These are phyloP conservation scores for Colletotrichum tropicicola DNA, from an alignment of 2,329 filamentous ascomycete species.

Conservation along the genomic window DNA sequence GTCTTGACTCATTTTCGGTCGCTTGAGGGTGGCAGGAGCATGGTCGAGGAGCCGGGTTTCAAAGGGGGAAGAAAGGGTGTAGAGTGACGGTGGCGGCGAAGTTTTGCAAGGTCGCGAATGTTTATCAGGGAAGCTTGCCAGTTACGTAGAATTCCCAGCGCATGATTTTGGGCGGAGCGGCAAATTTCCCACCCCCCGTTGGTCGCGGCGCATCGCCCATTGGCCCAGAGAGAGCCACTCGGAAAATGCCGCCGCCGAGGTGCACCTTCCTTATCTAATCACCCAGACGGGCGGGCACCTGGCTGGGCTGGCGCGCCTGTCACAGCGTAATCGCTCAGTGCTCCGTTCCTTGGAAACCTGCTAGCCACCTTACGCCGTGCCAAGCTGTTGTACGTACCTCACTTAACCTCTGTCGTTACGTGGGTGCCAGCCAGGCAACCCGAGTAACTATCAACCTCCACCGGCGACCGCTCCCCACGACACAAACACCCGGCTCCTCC, in stretches of 20 bases:
- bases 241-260: conserved; percentile 31
- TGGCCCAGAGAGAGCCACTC: conserved; percentile 36
- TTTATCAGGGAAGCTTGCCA: conserved; percentile 27
- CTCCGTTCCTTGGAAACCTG: conserved; percentile 16
- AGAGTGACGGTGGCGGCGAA: conserved; percentile 7
- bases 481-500: not conserved
- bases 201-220: conserved; percentile 37
- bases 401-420: conserved; percentile 13
- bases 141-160: conserved; percentile 16
- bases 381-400: conserved; percentile 27
- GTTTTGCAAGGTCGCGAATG: conserved; percentile 23
- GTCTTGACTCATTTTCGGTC: conserved; percentile 66
- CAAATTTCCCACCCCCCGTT: conserved; percentile 39
- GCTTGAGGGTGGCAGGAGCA: conserved; percentile 41
- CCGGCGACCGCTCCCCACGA: conserved; percentile 16
- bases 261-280: conserved; percentile 38
- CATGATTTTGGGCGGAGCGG: conserved; percentile 41
- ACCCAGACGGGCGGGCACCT: not conserved
- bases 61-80: not conserved
- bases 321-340: conserved; percentile 19
- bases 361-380: conserved; percentile 15
- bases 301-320: not conserved
- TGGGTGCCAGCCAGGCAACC: conserved; percentile 20
- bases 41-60: conserved; percentile 38
- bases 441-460: conserved; percentile 11